A percentile compares a stretch with the other conserved stretches of the same genome.
Evolutionary conservation across 345 rosid genomes (phyloP).

Genomic region (Salix suchowensis): DNA sequence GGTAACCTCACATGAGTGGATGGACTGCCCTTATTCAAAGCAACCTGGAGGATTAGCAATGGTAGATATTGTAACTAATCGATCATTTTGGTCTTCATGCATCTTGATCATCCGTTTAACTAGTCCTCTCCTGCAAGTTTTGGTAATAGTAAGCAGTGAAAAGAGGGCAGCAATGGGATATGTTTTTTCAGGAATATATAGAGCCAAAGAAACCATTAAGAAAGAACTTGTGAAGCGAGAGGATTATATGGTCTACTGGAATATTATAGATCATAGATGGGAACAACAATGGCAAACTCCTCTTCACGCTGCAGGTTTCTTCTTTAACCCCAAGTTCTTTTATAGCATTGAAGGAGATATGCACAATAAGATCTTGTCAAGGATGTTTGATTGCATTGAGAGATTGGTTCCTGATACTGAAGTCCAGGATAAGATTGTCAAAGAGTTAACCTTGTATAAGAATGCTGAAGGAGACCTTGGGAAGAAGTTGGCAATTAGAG

Average conservation of each 20-base stretch:
- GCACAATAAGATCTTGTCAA: constrained; percentile 57
- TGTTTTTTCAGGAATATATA: constrained; percentile 70
- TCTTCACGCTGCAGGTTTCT: constrained; percentile 85
- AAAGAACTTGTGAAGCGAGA: constrained; percentile 58
- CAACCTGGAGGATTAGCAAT: constrained; percentile 65
- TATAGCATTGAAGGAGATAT: constrained; percentile 62
- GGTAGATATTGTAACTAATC: constrained; percentile 57
- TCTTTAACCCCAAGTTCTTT: constrained; percentile 86
- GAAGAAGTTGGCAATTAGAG: constrained; percentile 83
- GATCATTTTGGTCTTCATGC: constrained; percentile 77
- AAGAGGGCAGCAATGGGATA: constrained; percentile 86
- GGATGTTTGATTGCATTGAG: constrained; percentile 83
- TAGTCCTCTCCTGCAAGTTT: constrained; percentile 58
- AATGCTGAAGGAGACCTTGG: constrained; percentile 78
- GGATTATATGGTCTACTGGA: constrained; percentile 72
- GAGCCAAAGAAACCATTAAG: constrained; percentile 79
- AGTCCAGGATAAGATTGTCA: constrained; percentile 67
- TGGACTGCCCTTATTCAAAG: constrained; percentile 60
- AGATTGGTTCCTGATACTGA: constrained; percentile 62
- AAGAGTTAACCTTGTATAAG: constrained; percentile 68
- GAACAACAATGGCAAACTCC: constrained; percentile 63
- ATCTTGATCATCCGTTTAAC: constrained; percentile 47
- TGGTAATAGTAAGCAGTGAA: constrained; percentile 49
- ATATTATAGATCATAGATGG: constrained; percentile 80
- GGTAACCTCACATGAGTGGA: constrained; percentile 89